Percentiles rank a stretch among this genome's conserved stretches.
Evolutionary conservation across 2,329 filamentous ascomycete genomes (phyloP).

Genomic region (Lecanicillium sp.): DNA sequence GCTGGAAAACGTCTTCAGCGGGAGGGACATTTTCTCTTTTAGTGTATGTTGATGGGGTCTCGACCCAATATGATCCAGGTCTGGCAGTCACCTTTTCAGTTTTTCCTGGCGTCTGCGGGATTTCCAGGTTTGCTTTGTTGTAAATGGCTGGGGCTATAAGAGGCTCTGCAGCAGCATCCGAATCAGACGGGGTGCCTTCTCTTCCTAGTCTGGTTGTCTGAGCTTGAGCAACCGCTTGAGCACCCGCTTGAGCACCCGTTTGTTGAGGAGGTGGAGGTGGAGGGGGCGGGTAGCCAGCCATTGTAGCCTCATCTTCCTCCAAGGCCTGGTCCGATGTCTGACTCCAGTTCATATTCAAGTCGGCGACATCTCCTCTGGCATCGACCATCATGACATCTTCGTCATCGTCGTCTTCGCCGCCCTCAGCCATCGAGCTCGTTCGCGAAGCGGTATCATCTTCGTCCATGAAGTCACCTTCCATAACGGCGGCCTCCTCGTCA

Average conservation of each 20-base stretch:
- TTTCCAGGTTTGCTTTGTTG: slow-evolving; percentile 57
- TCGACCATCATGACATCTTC: slow-evolving; percentile 53
- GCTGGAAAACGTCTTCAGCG: slow-evolving; percentile 82
- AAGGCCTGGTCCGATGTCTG: slow-evolving; percentile 53
- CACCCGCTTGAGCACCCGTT: slow-evolving; percentile 25
- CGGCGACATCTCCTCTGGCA: slow-evolving; percentile 33
- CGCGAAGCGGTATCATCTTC: slow-evolving; percentile 36
- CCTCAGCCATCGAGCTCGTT: slow-evolving; percentile 23
- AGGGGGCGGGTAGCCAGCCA: slow-evolving; percentile 62
- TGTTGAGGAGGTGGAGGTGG: slow-evolving; percentile 53
- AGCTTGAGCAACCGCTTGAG: slow-evolving; percentile 19
- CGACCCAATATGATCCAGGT: slow-evolving; percentile 77
- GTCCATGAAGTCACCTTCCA: slow-evolving; percentile 38
- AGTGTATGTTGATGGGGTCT: slow-evolving; percentile 64
- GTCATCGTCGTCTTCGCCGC: slow-evolving; percentile 43
- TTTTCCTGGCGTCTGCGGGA: slow-evolving; percentile 74
- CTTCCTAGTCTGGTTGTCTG: slow-evolving; percentile 41
- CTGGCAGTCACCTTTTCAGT: slow-evolving; percentile 40
- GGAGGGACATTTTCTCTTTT: slow-evolving; percentile 54
- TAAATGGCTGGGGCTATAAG: slow-evolving; percentile 54
- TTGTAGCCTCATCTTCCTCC: slow-evolving; percentile 68
- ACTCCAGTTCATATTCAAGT: slow-evolving; percentile 42
- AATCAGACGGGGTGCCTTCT: slow-evolving; percentile 62
- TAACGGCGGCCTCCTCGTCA: slow-evolving; percentile 31
- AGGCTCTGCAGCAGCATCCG: slow-evolving; percentile 58